Evolutionary conservation across 371 early-diverging fungal genomes (phyloP).

Genomic region (Mortierella sp.): DNA sequence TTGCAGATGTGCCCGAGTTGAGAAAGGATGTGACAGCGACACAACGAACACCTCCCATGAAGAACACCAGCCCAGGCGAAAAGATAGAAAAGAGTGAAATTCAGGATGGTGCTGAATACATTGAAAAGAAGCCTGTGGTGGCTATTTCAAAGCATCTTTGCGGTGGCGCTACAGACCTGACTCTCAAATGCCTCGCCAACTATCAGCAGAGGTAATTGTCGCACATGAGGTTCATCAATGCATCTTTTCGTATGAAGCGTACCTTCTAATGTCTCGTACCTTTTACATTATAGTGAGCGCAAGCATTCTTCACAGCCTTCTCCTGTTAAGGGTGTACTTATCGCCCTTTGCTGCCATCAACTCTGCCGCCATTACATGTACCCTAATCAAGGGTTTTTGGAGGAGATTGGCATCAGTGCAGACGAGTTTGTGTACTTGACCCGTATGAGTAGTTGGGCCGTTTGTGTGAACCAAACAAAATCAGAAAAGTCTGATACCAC

Average conservation of each 20-base stretch:
- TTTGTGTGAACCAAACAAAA: slow-evolving; percentile 63
- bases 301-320: slow-evolving; percentile 30
- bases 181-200: slow-evolving; percentile 79
- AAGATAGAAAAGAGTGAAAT: background rate
- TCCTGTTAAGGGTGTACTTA: slow-evolving; percentile 78
- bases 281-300: slow-evolving; percentile 35
- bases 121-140: slow-evolving; percentile 64
- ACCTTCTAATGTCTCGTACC: background rate
- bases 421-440: slow-evolving; percentile 71
- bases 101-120: slow-evolving; percentile 26
- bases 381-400: slow-evolving; percentile 73
- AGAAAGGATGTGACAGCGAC: slow-evolving; percentile 49
- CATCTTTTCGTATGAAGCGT: background rate
- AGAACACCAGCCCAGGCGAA: slow-evolving; percentile 1
- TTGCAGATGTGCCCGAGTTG: slow-evolving; percentile 49
- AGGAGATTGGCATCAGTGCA: slow-evolving; percentile 61
- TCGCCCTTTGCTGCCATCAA: slow-evolving; percentile 95
- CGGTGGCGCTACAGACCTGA: slow-evolving; percentile 93
- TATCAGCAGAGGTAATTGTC: slow-evolving; percentile 58
- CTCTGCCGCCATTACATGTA: slow-evolving; percentile 85
- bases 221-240: background rate
- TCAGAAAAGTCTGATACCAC: background rate
- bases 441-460: slow-evolving; percentile 83
- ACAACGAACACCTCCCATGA: slow-evolving; percentile 32
- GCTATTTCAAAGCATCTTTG: slow-evolving; percentile 92